phyloP scores from a whole-genome alignment of 306 rosid genomes.

The Quercus agrifolia region DNA sequence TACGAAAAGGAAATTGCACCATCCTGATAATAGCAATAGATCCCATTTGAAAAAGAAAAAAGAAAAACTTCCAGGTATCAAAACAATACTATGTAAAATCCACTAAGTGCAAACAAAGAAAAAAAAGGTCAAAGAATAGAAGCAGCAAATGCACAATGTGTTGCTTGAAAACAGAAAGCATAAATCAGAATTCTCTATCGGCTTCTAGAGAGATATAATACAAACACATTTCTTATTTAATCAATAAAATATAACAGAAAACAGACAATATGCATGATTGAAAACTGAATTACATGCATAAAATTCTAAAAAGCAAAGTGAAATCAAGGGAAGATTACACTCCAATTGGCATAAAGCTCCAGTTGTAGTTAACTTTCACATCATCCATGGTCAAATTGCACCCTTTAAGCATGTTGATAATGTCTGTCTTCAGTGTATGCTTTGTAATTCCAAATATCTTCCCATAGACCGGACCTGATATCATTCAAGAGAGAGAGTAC shows the following conservation, averaged over 20 bases:
- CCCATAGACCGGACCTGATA: slow-evolving; percentile 50
- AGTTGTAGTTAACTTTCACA: slow-evolving; percentile 63
- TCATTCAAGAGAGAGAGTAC: neutral
- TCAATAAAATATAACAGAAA: neutral
- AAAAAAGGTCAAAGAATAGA: neutral
- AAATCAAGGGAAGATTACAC: slow-evolving; percentile 47
- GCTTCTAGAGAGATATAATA: too few relatives aligned
- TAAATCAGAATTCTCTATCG: neutral
- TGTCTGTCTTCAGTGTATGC: slow-evolving; percentile 65
- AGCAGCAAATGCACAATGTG: neutral
- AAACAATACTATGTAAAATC: neutral
- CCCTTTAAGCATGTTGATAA: slow-evolving; percentile 59
- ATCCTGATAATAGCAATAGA: slow-evolving; percentile 51
- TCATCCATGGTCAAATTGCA: slow-evolving; percentile 64
- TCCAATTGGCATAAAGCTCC: slow-evolving; percentile 34
- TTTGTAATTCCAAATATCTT: slow-evolving; percentile 38
- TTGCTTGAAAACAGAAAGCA: neutral
- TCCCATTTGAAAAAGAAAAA: neutral
- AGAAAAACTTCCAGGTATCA: neutral
- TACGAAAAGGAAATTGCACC: slow-evolving; percentile 53
- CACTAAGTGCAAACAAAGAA: neutral
- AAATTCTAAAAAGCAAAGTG: neutral
- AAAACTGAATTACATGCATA: neutral
- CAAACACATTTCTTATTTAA: too few relatives aligned
- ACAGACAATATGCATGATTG: neutral